A percentile compares a stretch with the other conserved stretches of the same genome.
phyloP scores from a whole-genome alignment of 371 early-diverging fungal species.

The Parasitella parasitica region DNA sequence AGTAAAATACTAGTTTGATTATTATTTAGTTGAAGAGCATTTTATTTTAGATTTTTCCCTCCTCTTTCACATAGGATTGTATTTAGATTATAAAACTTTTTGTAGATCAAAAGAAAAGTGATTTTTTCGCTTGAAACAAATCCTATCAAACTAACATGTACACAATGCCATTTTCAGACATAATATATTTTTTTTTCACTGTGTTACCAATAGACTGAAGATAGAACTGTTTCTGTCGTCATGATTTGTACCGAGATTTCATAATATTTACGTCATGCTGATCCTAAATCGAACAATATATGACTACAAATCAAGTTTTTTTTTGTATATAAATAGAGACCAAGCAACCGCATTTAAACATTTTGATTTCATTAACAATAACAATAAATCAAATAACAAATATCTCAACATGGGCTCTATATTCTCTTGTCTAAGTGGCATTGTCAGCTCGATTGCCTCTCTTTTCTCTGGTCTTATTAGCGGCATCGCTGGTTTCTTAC shows the following conservation, averaged over 20 bases:
- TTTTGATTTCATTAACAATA: not conserved
- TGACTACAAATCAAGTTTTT: not conserved
- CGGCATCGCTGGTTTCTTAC: conserved; percentile 34
- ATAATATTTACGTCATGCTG: conserved; percentile 7
- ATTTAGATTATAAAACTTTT: not conserved
- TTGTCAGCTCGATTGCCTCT: conserved; percentile 32
- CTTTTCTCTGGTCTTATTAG: conserved; percentile 27
- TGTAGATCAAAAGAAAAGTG: not conserved
- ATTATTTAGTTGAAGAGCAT: not conserved
- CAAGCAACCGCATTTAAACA: not conserved
- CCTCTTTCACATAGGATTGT: not conserved
- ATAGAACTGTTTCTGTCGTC: not conserved
- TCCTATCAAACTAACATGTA: not conserved
- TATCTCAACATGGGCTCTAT: conserved; percentile 33
- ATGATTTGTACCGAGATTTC: not conserved
- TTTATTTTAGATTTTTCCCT: not conserved
- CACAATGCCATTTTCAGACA: too few species aligned
- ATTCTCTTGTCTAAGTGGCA: conserved; percentile 30
- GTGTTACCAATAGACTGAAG: not conserved
- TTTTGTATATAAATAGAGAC: not conserved
- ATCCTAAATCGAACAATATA: not conserved
- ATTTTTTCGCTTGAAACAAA: not conserved
- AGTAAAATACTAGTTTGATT: not conserved
- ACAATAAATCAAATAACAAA: not conserved
- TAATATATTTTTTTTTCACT: too few species aligned